A percentile compares a stretch with the other conserved stretches of the same genome.
Evolutionary conservation across 169 alveolate genomes (phyloP).

Genomic region (Theileria annulata): DNA sequence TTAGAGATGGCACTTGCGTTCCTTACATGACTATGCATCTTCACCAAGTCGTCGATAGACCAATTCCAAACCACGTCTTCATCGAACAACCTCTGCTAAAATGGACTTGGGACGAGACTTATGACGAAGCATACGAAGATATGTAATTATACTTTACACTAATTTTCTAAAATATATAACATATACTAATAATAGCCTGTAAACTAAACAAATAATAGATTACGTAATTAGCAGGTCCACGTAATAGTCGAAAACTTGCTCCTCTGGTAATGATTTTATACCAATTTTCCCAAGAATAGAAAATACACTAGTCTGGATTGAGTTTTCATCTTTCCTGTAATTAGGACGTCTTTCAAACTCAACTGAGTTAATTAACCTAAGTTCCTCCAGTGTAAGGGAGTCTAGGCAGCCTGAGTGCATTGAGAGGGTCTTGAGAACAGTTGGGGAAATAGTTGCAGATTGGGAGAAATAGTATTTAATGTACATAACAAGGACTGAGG

Average conservation of each 20-base stretch:
- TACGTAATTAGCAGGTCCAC: constrained; percentile 1
- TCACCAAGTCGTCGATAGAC: constrained; percentile 83
- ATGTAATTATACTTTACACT: constrained; percentile 25
- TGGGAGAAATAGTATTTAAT: neutral
- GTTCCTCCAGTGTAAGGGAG: neutral
- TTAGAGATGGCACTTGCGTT: constrained; percentile 88
- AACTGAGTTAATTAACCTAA: neutral
- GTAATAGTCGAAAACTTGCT: constrained; percentile 2
- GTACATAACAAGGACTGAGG: neutral
- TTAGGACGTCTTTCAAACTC: constrained; percentile 2
- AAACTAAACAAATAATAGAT: neutral
- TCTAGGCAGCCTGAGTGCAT: neutral
- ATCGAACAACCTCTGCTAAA: constrained; percentile 87
- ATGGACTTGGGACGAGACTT: constrained; percentile 93
- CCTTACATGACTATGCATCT: constrained; percentile 85
- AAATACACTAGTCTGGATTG: constrained; percentile 9
- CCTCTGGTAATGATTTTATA: neutral
- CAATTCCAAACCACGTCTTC: constrained; percentile 83
- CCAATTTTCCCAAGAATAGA: neutral
- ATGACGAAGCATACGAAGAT: constrained; percentile 89
- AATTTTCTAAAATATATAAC: too few species aligned
- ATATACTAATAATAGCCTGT: neutral
- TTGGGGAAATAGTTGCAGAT: neutral
- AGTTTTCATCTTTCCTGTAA: neutral
- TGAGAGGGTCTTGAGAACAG: constrained; percentile 3